These are phyloP conservation scores for Hordeum vulgare DNA, from an alignment of 176 grass and related monocot genomes.

Conservation along the genomic window DNA sequence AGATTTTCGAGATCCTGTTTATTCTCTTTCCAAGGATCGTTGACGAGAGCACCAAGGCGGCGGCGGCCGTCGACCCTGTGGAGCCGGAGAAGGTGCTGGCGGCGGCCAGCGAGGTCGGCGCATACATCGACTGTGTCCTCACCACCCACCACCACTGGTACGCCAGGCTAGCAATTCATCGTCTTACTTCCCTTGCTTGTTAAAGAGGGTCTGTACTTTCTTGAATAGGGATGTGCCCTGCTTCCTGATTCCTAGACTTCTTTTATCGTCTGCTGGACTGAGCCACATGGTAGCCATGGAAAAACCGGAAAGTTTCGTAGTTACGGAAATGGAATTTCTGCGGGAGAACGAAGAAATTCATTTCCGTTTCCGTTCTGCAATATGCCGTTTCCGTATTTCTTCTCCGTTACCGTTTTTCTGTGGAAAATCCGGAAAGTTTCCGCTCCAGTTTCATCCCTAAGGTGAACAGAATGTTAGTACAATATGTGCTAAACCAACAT, in stretches of 20 bases:
- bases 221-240: not conserved
- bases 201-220: not conserved
- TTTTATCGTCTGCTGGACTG: no score
- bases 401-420: no score
- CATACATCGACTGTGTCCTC: conserved; percentile 51
- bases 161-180: not conserved
- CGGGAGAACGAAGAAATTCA: no score
- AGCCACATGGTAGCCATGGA: no score
- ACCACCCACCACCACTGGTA: conserved; percentile 95
- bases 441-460: not conserved
- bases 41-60: conserved; percentile 71
- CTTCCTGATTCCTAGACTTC: not conserved
- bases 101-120: conserved; percentile 57
- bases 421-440: no score
- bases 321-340: no score
- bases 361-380: no score
- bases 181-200: not conserved
- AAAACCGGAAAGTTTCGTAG: no score
- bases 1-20: conserved; percentile 3
- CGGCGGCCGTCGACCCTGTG: conserved; percentile 75
- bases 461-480: not conserved
- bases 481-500: not conserved
- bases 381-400: no score
- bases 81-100: conserved; percentile 75
- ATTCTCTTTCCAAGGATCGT: conserved; percentile 53